Percentiles rank a stretch among this genome's conserved stretches.
phyloP scores from a whole-genome alignment of 202 grass and related monocot genomes.

The Bolboschoenoplectus hybrid region DNA sequence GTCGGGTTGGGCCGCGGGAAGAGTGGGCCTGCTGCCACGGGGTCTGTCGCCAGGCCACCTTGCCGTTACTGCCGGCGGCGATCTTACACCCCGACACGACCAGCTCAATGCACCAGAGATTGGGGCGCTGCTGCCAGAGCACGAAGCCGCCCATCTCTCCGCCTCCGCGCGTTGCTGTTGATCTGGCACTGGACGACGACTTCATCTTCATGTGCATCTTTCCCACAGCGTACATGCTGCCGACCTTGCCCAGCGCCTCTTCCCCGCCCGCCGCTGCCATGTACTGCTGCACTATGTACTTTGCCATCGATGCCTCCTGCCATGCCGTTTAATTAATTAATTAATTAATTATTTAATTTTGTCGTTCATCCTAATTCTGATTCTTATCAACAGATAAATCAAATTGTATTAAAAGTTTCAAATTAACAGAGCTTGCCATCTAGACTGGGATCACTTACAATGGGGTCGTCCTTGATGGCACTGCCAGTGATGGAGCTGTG shows the following conservation, averaged over 20 bases:
- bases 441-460: slow-evolving; percentile 7
- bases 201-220: slow-evolving; percentile 44
- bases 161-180: neutral
- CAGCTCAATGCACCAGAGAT: slow-evolving; percentile 49
- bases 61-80: slow-evolving; percentile 47
- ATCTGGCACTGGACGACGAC: neutral
- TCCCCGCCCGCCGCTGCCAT: slow-evolving; percentile 46
- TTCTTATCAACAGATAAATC: neutral
- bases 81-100: slow-evolving; percentile 49
- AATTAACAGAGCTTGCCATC: too few relatives aligned
- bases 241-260: slow-evolving; percentile 28
- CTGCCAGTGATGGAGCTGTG: neutral
- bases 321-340: neutral
- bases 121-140: slow-evolving; percentile 47
- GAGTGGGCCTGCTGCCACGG: slow-evolving; percentile 43
- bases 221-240: slow-evolving; percentile 51
- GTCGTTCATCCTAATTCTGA: neutral
- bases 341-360: neutral
- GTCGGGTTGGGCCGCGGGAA: slow-evolving; percentile 43
- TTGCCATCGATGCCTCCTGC: slow-evolving; percentile 46
- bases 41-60: slow-evolving; percentile 48
- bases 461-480: slow-evolving; percentile 35
- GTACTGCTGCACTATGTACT: slow-evolving; percentile 54
- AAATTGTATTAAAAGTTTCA: neutral
- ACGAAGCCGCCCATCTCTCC: slow-evolving; percentile 49